phyloP scores from a whole-genome alignment of 1,139 yeast genomes.

The Yamadazyma sp. region DNA sequence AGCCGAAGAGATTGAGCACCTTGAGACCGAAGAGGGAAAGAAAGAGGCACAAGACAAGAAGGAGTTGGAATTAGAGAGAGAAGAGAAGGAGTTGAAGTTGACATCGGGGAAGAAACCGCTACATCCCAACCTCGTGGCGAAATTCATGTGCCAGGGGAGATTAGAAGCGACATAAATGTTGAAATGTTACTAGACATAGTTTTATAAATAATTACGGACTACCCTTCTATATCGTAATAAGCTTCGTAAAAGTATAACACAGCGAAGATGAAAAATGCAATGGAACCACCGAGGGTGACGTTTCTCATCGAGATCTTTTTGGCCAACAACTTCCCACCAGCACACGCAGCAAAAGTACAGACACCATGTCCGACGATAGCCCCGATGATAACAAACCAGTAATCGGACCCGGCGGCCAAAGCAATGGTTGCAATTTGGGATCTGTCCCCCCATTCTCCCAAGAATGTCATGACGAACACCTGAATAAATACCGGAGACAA shows the following conservation, averaged over 20 bases:
- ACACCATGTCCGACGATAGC: slow-evolving; percentile 86
- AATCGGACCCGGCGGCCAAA: slow-evolving; percentile 96
- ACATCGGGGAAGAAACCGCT: slow-evolving; percentile 34
- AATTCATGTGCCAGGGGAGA: slow-evolving; percentile 42
- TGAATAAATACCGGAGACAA: slow-evolving; percentile 93
- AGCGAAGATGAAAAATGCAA: slow-evolving; percentile 81
- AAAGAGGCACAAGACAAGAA: slow-evolving; percentile 29
- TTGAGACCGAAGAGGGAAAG: slow-evolving; percentile 44
- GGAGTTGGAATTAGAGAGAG: slow-evolving; percentile 26
- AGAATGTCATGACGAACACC: slow-evolving; percentile 91
- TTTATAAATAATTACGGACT: neutral
- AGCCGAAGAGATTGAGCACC: slow-evolving; percentile 42
- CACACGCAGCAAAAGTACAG: slow-evolving; percentile 91
- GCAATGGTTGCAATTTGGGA: slow-evolving; percentile 98
- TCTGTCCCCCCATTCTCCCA: slow-evolving; percentile 99
- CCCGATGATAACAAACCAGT: slow-evolving; percentile 86
- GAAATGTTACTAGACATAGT: neutral
- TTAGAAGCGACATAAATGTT: slow-evolving; percentile 2
- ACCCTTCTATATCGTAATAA: slow-evolving; percentile 29
- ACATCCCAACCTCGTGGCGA: slow-evolving; percentile 39
- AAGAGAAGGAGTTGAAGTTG: slow-evolving; percentile 27
- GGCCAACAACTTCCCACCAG: slow-evolving; percentile 91
- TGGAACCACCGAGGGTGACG: slow-evolving; percentile 88
- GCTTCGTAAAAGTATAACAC: slow-evolving; percentile 77
- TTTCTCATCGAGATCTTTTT: slow-evolving; percentile 87